These are phyloP conservation scores for Fraxinus ornus DNA, from an alignment of 305 asterid genomes.

Conservation along the genomic window DNA sequence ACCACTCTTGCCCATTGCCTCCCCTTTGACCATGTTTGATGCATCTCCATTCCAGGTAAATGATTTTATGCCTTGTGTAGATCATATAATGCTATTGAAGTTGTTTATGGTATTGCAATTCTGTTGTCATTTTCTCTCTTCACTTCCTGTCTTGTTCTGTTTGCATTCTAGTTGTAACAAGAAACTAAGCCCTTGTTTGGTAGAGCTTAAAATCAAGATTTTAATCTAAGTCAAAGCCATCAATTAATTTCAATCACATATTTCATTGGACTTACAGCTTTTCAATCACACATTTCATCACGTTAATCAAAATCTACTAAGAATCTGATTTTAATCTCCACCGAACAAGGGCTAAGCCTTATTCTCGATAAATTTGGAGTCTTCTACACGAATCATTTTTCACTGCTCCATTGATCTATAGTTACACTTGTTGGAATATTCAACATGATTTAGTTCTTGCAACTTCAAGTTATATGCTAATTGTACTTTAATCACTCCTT, in stretches of 20 bases:
- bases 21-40: slow-evolving; percentile 86
- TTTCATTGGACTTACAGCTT: too few species aligned
- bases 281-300: too few species aligned
- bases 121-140: slow-evolving; percentile 1
- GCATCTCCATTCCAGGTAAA: slow-evolving; percentile 88
- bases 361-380: neutral
- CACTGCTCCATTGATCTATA: neutral
- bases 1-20: slow-evolving; percentile 75
- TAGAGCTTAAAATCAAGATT: too few species aligned
- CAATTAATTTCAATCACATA: too few species aligned
- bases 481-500: neutral
- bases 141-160: neutral
- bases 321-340: too few species aligned
- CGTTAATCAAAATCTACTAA: too few species aligned
- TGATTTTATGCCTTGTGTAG: slow-evolving; percentile 8
- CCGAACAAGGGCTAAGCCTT: neutral
- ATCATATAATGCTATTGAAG: neutral
- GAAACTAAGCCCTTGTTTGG: neutral
- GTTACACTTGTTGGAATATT: neutral
- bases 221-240: too few species aligned
- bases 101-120: neutral
- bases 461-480: neutral
- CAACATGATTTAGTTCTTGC: neutral
- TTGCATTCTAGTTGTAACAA: neutral
- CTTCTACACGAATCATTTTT: neutral